Base-by-base conservation (phyloP, 176 grass and related monocot species). In the Puya raimondii region DNA sequence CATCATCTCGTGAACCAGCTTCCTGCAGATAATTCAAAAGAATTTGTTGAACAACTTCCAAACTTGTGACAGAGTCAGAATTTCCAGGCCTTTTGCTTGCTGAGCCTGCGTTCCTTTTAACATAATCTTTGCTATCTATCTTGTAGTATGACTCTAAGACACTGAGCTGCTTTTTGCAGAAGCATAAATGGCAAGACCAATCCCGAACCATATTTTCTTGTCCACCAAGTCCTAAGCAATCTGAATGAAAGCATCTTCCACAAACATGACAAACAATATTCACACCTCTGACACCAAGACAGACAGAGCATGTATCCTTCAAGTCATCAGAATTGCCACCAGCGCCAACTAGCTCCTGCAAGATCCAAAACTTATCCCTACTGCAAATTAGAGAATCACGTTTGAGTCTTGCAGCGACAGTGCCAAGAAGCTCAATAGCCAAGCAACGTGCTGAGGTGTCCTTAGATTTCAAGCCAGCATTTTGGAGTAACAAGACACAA, bases 401-500 rank as follows among this genome's bases (percentile, higher is more conserved):
- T 84, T 99, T 99, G 51, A 99, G 77, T 74, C 90, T 87, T 74
- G 95, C 82, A 77, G 95, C 95, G 79, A 99, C 89, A 71, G 77
- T 80, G 71, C 95, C 95, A 58, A 99, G 85, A 81, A 99, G 80
- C 50, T 99, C 95, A 82, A 99, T 92, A 79, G 95, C 95, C 83
- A 99, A 83, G 78, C 95, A 99, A 51, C 95, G 95, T 63, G 80
- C 95, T 73, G 87, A 82, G 67, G 76, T 82, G 64, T 94, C 95
- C 81, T 99, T 94, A 16, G 90, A 91, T 75, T 94, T 86, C 78
- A 99, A 88, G 53, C 95, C 90, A 76, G 87, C 90, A 91, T 99
- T 99, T 76, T 92, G 87, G 67, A 99, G 95, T 47, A 99, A 64
- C 80, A 99, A 88, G 18, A 99, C 90, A 77, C 95, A 99, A 16